These are phyloP conservation scores for Pistacia vera DNA, from an alignment of 345 rosid genomes.

Conservation along the genomic window DNA sequence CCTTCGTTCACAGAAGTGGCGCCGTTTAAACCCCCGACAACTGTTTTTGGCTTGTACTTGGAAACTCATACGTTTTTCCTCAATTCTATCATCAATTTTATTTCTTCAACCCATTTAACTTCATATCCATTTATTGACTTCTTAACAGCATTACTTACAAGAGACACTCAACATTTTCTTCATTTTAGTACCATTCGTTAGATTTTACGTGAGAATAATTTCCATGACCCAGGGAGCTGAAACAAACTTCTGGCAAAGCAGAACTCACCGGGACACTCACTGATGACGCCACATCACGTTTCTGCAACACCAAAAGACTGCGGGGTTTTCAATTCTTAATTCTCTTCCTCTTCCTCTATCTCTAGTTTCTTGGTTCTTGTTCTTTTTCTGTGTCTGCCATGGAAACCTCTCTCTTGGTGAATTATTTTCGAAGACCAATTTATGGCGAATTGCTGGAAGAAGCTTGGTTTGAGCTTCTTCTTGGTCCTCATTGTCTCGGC, in stretches of 20 bases:
- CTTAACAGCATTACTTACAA: not conserved
- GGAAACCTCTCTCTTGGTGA: conserved; percentile 61
- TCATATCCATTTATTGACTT: conserved; percentile 16
- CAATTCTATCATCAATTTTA: conserved; percentile 1
- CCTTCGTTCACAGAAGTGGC: conserved; percentile 13
- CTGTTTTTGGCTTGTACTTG: conserved; percentile 11
- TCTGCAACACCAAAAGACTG: conserved; percentile 7
- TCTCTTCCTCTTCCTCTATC: not conserved
- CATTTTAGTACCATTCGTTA: not conserved
- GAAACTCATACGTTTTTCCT: not conserved
- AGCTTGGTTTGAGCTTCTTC: no score
- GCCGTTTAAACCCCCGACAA: conserved; percentile 17
- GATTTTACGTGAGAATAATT: conserved; percentile 4
- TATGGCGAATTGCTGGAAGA: conserved; percentile 58
- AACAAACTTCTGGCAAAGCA: conserved; percentile 24
- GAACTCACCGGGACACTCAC: conserved; percentile 34
- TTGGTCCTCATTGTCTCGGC: no score
- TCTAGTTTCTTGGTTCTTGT: conserved; percentile 4
- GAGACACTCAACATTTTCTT: conserved; percentile 10
- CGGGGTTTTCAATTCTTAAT: conserved; percentile 16
- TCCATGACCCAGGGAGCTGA: conserved; percentile 78
- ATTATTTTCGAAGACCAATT: conserved; percentile 63
- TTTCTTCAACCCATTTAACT: conserved; percentile 6
- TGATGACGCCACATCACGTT: conserved; percentile 24
- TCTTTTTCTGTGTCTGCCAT: conserved; percentile 57